Conservation (phyloP, 192 early-diverging fungal genomes). For the Neocallimastix lanati region DNA sequence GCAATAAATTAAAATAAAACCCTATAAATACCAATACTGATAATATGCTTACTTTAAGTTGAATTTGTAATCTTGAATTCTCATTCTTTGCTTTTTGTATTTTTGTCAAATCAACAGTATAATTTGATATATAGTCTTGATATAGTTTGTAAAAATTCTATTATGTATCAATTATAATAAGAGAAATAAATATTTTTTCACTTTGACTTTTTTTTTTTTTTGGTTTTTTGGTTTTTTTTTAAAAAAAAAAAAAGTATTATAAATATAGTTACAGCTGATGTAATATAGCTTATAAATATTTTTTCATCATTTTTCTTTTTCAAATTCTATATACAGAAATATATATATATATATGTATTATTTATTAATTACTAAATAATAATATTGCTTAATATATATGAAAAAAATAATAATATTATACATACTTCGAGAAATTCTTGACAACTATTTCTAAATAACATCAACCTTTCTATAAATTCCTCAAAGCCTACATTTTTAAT, state of each 20-base stretch:
- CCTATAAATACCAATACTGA: no score
- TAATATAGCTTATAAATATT: background rate
- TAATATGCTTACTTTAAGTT: background rate
- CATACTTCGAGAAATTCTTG: background rate
- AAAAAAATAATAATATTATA: no score
- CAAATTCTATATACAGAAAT: no score
- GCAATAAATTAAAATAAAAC: no score
- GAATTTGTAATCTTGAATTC: background rate
- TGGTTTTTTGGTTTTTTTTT: no score
- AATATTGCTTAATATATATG: background rate
- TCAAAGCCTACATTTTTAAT: background rate
- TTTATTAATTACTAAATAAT: no score
- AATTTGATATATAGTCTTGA: background rate
- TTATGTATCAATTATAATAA: background rate
- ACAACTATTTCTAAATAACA: background rate
- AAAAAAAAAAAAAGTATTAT: background rate
- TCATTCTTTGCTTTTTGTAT: background rate
- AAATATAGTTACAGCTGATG: background rate
- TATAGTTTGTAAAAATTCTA: background rate
- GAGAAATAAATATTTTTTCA: no score
- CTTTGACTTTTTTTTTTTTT: no score
- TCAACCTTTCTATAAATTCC: background rate
- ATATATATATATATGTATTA: no score
- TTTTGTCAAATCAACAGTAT: background rate
- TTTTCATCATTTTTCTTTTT: background rate